phyloP scores from a whole-genome alignment of 495 filamentous ascomycete species.

The Lasiosphaeris hirsuta region DNA sequence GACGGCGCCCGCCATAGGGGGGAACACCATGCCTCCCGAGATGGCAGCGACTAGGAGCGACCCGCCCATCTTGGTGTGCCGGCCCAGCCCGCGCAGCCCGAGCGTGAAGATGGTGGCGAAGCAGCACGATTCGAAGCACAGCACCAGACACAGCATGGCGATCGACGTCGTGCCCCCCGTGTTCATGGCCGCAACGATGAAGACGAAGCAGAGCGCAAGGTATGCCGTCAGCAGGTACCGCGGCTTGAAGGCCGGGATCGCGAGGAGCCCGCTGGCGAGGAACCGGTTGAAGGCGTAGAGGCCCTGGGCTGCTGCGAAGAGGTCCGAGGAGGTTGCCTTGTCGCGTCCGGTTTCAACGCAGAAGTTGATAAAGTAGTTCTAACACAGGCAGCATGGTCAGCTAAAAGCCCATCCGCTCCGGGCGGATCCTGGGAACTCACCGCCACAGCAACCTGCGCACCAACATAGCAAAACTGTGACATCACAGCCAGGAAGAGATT shows the following conservation, averaged over 20 bases:
- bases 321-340: slow-evolving; percentile 36
- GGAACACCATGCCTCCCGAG: slow-evolving; percentile 62
- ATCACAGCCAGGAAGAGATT: slow-evolving; percentile 61
- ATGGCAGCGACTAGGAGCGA: slow-evolving; percentile 61
- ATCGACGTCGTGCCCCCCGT: slow-evolving; percentile 52
- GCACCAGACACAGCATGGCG: slow-evolving; percentile 57
- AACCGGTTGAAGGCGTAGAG: slow-evolving; percentile 67
- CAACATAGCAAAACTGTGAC: slow-evolving; percentile 69
- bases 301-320: slow-evolving; percentile 63
- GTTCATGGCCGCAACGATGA: slow-evolving; percentile 53
- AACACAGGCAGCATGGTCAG: background rate
- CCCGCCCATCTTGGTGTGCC: slow-evolving; percentile 65
- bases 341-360: slow-evolving; percentile 27
- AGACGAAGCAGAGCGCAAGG: slow-evolving; percentile 52
- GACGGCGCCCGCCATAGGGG: slow-evolving; percentile 58
- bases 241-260: slow-evolving; percentile 44
- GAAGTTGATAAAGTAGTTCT: slow-evolving; percentile 43
- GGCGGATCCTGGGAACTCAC: slow-evolving; percentile 24
- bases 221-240: slow-evolving; percentile 51
- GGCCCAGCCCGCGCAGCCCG: slow-evolving; percentile 62
- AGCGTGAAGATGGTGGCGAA: slow-evolving; percentile 71
- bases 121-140: slow-evolving; percentile 66
- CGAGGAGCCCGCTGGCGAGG: slow-evolving; percentile 50
- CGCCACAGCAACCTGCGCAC: slow-evolving; percentile 62
- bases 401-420: slow-evolving; percentile 36